A percentile compares a stretch with the other conserved stretches of the same genome.
Evolutionary conservation across 495 filamentous ascomycete genomes (phyloP).

Genomic region (Haplographium delicatum): DNA sequence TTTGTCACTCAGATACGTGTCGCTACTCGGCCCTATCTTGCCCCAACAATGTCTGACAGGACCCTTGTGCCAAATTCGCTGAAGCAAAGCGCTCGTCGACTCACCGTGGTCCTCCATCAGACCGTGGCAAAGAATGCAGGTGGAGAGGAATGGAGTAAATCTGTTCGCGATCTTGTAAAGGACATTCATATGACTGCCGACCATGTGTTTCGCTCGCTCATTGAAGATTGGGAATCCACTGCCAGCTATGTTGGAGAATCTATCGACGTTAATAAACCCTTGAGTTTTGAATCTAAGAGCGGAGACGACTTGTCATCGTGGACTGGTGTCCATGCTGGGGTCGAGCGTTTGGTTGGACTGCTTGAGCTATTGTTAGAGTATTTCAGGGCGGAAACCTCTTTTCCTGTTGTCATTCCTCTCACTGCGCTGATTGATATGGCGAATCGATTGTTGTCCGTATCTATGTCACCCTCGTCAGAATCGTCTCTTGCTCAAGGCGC

Average conservation of each 20-base stretch:
- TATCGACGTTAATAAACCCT: slow-evolving; percentile 33
- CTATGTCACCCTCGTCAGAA: slow-evolving; percentile 40
- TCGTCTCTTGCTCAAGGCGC: slow-evolving; percentile 31
- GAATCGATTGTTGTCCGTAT: slow-evolving; percentile 62
- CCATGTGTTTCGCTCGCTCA: slow-evolving; percentile 66
- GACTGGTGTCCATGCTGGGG: slow-evolving; percentile 65
- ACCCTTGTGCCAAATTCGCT: slow-evolving; percentile 42
- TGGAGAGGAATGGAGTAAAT: slow-evolving; percentile 66
- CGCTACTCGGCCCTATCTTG: slow-evolving; percentile 50
- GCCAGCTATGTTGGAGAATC: slow-evolving; percentile 32
- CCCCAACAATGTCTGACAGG: slow-evolving; percentile 46
- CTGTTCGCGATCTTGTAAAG: slow-evolving; percentile 51
- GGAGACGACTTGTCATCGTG: slow-evolving; percentile 56
- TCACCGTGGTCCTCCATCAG: slow-evolving; percentile 65
- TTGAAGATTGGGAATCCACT: slow-evolving; percentile 72
- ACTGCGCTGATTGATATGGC: slow-evolving; percentile 60
- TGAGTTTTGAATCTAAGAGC: slow-evolving; percentile 35
- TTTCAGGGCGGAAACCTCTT: slow-evolving; percentile 50
- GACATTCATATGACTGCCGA: slow-evolving; percentile 64
- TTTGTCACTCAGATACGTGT: slow-evolving; percentile 61
- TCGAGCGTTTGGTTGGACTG: slow-evolving; percentile 59
- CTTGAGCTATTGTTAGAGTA: slow-evolving; percentile 51
- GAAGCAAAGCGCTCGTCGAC: slow-evolving; percentile 46
- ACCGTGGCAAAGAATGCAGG: slow-evolving; percentile 70
- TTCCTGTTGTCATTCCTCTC: slow-evolving; percentile 56